Base-by-base conservation (phyloP, 1,284 basidiomycete genomes). In the Ceratorhiza oryzae-sativae region DNA sequence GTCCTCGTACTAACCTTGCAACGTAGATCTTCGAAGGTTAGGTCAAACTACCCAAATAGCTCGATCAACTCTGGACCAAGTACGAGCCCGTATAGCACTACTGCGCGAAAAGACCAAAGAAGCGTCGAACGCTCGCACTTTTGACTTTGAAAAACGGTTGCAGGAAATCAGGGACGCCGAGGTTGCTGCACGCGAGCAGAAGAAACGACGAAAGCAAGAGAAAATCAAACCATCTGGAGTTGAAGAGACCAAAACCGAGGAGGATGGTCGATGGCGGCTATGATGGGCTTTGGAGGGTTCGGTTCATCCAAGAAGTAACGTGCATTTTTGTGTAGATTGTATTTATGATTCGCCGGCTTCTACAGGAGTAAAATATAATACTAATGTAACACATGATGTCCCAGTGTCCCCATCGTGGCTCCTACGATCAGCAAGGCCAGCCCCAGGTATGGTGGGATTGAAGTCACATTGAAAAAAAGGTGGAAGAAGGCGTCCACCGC, bases 211-310 rank as follows among this genome's bases (percentile, higher is more conserved):
- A 46, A 70, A 70, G 34, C 67, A 70, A 20, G 86, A 86, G 0
- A 84, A 86, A 75, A 90, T 89, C 80, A 88, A 89, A 78, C 88
- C 87, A 5, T 85, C 86, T 78, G 88, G 88, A 32, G 23, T 12
- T 41, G 65, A 58, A 73, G 80, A 88, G 58, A 85, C 86, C 39
- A 84, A 88, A 76, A 63, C 65, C 41, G 88, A 86, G 72, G 80
- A 85, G 0, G 82, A 81, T 5, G 81, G 81, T 56, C 85, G 41
- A 92, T 96, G 87, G 85, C 91, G 75, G 83, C 84, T 45, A 87
- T 94, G 83, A 97, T 98, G 95, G 96, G 95, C 49, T 98, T 98
- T 80, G 90, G 87, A 51, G 93, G 94, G 2, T 98, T 98, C 78
- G 93, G 93, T 15, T 84, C 90, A 23, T 87, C 88, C 34, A 94